phyloP scores from a whole-genome alignment of 2,329 filamentous ascomycete species.

The Botrytis elliptica region DNA sequence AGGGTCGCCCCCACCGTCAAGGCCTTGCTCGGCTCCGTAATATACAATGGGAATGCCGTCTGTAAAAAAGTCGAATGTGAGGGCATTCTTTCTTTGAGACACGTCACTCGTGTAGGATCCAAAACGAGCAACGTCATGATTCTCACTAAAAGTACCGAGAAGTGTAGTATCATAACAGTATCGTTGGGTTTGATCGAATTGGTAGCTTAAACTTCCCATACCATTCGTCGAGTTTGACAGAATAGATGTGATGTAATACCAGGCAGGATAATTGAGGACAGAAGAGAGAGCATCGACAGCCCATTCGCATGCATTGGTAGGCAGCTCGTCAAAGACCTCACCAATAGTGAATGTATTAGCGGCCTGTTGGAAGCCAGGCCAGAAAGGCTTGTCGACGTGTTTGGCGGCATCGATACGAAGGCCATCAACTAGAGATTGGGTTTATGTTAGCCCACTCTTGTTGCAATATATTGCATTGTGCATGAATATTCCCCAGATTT shows the following conservation, averaged over 20 bases:
- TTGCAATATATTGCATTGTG: conserved; percentile 49
- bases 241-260: conserved; percentile 44
- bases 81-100: conserved; percentile 45
- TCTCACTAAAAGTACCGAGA: conserved; percentile 44
- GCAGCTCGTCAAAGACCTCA: conserved; percentile 56
- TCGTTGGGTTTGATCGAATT: conserved; percentile 34
- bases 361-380: conserved; percentile 51
- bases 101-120: conserved; percentile 32
- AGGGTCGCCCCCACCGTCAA: conserved; percentile 41
- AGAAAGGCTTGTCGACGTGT: conserved; percentile 51
- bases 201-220: conserved; percentile 34
- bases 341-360: conserved; percentile 59
- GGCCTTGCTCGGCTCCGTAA: conserved; percentile 52
- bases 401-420: conserved; percentile 50
- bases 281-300: conserved; percentile 19
- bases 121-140: conserved; percentile 45
- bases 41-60: conserved; percentile 54
- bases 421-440: conserved; percentile 42
- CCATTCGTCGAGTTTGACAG: conserved; percentile 36
- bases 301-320: conserved; percentile 43
- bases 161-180: conserved; percentile 42
- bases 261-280: conserved; percentile 32
- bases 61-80: conserved; percentile 48
- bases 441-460: neutral
- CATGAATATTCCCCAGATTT: neutral